Percentiles rank a stretch among this genome's conserved stretches.
Conservation (phyloP, 2,329 filamentous ascomycete species). For the Neofusicoccum sp. region DNA sequence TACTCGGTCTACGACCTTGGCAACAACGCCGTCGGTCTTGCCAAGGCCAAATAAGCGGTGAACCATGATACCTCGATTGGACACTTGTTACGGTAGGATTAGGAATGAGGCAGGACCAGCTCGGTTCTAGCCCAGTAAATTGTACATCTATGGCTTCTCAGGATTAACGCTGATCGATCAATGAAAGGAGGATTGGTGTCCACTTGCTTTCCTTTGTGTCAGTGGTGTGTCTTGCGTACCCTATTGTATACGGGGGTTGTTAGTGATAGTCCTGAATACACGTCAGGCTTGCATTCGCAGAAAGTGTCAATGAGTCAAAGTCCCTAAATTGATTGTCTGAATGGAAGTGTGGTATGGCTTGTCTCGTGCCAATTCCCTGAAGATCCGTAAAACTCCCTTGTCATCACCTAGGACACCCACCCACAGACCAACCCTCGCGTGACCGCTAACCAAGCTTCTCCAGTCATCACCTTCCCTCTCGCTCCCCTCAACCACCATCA, state of each 20-base stretch:
- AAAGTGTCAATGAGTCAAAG: neutral
- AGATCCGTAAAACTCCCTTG: neutral
- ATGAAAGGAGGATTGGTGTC: neutral
- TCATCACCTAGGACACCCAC: neutral
- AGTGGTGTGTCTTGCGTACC: neutral
- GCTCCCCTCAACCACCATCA: neutral
- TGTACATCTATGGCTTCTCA: slow-evolving; percentile 1
- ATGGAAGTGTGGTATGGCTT: neutral
- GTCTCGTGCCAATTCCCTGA: neutral
- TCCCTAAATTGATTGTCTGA: neutral
- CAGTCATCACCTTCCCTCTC: neutral
- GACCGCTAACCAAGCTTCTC: too few relatives aligned
- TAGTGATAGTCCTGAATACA: neutral
- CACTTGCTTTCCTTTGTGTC: neutral
- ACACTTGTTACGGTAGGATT: neutral
- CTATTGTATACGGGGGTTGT: neutral
- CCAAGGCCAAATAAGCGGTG: slow-evolving; percentile 69
- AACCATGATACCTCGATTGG: slow-evolving; percentile 13
- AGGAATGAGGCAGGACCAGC: neutral
- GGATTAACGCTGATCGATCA: neutral
- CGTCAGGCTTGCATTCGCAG: neutral
- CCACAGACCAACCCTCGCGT: too few relatives aligned
- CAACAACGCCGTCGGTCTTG: slow-evolving; percentile 85
- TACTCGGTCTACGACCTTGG: slow-evolving; percentile 97
- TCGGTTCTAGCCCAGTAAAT: neutral